Conservation (phyloP, 2,329 filamentous ascomycete species). For the Alternaria sp. region DNA sequence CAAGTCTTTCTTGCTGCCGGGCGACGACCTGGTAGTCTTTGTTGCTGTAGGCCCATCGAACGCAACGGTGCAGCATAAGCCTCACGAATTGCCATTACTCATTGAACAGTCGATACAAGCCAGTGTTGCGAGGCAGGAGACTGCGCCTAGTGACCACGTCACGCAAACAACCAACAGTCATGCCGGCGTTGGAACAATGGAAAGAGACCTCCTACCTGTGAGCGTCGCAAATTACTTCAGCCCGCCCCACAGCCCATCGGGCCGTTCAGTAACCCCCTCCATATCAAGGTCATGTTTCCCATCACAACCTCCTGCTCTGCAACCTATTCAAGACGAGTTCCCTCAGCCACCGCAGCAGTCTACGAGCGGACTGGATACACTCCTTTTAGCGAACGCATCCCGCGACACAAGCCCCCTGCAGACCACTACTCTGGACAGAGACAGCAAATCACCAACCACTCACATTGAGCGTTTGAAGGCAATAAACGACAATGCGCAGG, state of each 20-base stretch:
- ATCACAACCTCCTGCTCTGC: background rate
- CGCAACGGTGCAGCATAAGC: background rate
- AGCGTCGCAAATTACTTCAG: background rate
- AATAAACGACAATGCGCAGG: background rate
- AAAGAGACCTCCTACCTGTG: background rate
- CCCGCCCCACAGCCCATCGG: background rate
- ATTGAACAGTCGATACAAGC: background rate
- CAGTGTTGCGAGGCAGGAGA: background rate
- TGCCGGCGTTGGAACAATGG: background rate
- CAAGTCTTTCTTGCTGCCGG: constrained; percentile 13
- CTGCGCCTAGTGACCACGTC: background rate
- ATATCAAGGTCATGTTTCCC: background rate
- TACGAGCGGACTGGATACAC: background rate
- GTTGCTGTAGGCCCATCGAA: background rate
- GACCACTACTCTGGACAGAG: background rate
- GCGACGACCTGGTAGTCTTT: constrained; percentile 19
- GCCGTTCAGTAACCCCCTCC: background rate
- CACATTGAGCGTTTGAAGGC: background rate
- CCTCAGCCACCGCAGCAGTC: background rate
- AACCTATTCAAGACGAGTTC: background rate
- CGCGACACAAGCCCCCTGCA: background rate
- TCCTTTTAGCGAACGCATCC: background rate
- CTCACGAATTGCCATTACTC: background rate
- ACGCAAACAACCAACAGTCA: background rate
- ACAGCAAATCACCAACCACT: background rate